Base-by-base conservation (phyloP, 108 stramenopile species). In the Skeletonema grethae region DNA sequence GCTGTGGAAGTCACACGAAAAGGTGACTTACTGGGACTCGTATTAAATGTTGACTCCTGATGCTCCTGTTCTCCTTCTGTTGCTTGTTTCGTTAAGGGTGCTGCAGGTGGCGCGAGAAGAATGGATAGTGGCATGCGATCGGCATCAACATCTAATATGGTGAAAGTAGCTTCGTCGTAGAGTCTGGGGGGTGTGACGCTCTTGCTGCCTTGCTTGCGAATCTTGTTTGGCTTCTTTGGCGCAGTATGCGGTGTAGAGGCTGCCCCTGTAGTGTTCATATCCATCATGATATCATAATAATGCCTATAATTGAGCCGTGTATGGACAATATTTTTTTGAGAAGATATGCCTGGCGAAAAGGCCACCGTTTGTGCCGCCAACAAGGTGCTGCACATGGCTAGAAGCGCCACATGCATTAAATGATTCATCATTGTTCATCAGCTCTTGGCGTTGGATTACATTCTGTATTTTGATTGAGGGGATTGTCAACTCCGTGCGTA, bases 41-140 rank as follows among this genome's bases (percentile, higher is more conserved):
- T 20, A 22, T 30, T 56, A 1, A 50, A 25, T n/a, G 57, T 16
- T 35, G 36, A 50, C 36, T 34, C 2, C 25, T 18, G 15, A 25
- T 34, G 56, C 34, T 36, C 24, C 32, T 28, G 55, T 38, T 20
- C 34, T 9, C 20, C 1, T 12, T 39, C 38, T 39, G 10, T 39
- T 34, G 7, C 34, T 39, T 12, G 2, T n/a, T 3, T n/a, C 15
- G 35, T 46, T 11, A 61, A 36, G 16, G 70, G 70, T 2, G 61
- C 38, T 22, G 61, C 70, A 22, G 70, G 70, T 11, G 70, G 70
- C 13, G 61, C 60, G 5, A 71, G 48, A n/a, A 72, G 62, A 15
- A 38, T 53, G 50, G 71, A 43, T 0, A 72, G 71, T 6, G 71
- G 50, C 59, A 38, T 61, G 1, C 71, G 71, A 53, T 72, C 63